Base-by-base conservation (phyloP, 352 stramenopile genomes). In the Phytophthora tentaculata region DNA sequence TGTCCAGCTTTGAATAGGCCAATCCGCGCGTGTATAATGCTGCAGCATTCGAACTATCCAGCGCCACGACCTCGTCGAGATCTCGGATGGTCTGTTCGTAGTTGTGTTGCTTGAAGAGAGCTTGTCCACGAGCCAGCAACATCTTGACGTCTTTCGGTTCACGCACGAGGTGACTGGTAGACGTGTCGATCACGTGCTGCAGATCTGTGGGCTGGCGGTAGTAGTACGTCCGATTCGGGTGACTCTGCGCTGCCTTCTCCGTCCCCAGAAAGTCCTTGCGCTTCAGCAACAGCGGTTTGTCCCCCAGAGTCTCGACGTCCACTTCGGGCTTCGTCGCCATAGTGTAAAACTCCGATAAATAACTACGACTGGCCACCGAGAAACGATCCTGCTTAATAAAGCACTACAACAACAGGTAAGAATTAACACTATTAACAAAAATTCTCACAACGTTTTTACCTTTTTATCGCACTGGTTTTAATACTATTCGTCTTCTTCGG, bases 1-100 rank as follows among this genome's bases (percentile, higher is more conserved):
- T 71, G 45, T 79, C 81, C 49, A 96, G 61, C 62, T 94, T 91
- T 3, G 83, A 79, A 56, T 89, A 84, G 4, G 81, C 74, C 23
- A 96, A 65, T 0, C 90, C 89, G 44, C 87, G 83, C 20, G 81
- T 93, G 74, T 96, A 95, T 61, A 87, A 89, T 22, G 79, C 77
- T 20, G 71, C 61, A 3, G 71, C 69, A 54, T 91, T 89, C 8
- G 57, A 26, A 6, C 47, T 67, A 13, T 89, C 83, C 10, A 91
- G 71, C 19, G 79, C 63, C 0, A 86, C 55, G 1, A 83, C 82
- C 2, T 81, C 64, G 13, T 61, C 71, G 24, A 92, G 75, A 63
- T 94, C 85, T 12, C 72, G 76, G n/a, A 92, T 76, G 0, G 83
- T 87, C 0, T 84, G 62, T 0, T 88, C 67, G 26, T 81, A 77